phyloP scores from a whole-genome alignment of 129 eudicot genomes.

The Centaurea solstitialis region DNA sequence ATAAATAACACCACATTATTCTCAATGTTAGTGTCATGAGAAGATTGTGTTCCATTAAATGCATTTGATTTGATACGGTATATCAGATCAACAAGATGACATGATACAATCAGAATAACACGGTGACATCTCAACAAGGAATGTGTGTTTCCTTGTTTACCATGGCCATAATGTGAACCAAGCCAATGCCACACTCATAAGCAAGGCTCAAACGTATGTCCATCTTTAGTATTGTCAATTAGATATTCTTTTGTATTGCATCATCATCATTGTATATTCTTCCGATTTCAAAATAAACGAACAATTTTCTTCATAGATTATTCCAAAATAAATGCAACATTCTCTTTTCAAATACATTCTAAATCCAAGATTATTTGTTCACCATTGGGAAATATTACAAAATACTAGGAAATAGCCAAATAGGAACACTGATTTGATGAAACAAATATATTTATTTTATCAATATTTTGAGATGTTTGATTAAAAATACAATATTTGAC shows the following conservation, averaged over 20 bases:
- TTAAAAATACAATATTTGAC: not conserved
- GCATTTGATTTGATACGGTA: no score
- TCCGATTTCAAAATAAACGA: no score
- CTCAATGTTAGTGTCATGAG: no score
- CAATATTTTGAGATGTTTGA: no score
- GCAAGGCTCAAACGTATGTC: not conserved
- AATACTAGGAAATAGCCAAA: not conserved
- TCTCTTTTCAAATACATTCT: not conserved
- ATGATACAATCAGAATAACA: not conserved
- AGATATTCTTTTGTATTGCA: not conserved
- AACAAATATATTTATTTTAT: not conserved
- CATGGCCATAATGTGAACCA: not conserved
- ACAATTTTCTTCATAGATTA: not conserved
- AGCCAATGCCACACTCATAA: not conserved
- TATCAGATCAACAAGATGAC: not conserved
- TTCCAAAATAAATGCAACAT: slow-evolving; percentile 4
- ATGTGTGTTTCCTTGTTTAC: not conserved
- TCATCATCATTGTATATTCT: not conserved
- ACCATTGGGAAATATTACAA: not conserved
- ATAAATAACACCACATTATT: no score
- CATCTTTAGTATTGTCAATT: not conserved
- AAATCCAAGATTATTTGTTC: not conserved
- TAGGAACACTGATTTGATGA: not conserved
- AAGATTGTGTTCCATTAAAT: no score
- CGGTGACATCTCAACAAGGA: not conserved